phyloP scores from a whole-genome alignment of 2,329 filamentous ascomycete genomes.

The Aaosphaeria arxii region DNA sequence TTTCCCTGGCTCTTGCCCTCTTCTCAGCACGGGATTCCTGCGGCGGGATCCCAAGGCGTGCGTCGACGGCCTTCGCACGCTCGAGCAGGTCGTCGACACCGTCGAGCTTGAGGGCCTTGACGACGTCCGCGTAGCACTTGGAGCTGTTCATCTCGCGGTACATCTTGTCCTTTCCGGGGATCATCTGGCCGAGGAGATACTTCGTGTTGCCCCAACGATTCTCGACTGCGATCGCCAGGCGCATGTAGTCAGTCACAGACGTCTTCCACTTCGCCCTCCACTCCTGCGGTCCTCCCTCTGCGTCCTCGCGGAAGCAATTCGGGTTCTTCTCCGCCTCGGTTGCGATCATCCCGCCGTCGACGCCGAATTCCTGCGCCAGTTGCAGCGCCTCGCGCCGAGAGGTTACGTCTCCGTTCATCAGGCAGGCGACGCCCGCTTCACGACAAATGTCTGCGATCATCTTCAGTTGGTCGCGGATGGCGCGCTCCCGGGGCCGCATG shows the following conservation, averaged over 20 bases:
- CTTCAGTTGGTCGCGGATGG: slow-evolving; percentile 78
- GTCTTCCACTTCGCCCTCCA: slow-evolving; percentile 68
- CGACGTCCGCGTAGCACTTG: slow-evolving; percentile 70
- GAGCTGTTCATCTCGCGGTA: slow-evolving; percentile 61
- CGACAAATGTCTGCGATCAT: slow-evolving; percentile 82
- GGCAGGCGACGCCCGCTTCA: slow-evolving; percentile 81
- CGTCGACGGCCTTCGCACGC: slow-evolving; percentile 64
- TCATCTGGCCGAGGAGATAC: slow-evolving; percentile 78
- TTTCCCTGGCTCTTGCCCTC: slow-evolving; percentile 38
- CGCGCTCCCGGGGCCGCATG: slow-evolving; percentile 87
- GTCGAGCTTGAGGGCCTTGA: slow-evolving; percentile 63
- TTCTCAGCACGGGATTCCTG: slow-evolving; percentile 47
- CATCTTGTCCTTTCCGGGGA: slow-evolving; percentile 71
- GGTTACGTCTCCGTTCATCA: slow-evolving; percentile 93
- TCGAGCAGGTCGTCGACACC: slow-evolving; percentile 63
- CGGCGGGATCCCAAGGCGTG: slow-evolving; percentile 57
- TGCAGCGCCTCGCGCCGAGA: slow-evolving; percentile 67
- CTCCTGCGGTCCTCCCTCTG: slow-evolving; percentile 60
- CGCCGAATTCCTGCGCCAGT: slow-evolving; percentile 75
- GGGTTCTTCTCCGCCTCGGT: slow-evolving; percentile 88
- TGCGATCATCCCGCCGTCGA: slow-evolving; percentile 96
- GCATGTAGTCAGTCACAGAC: slow-evolving; percentile 73
- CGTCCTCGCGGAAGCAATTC: slow-evolving; percentile 72
- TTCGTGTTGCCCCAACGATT: slow-evolving; percentile 94
- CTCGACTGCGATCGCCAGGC: slow-evolving; percentile 69